These are phyloP conservation scores for Diophrys appendiculata DNA, from an alignment of 73 alveolate species.

Conservation along the genomic window DNA sequence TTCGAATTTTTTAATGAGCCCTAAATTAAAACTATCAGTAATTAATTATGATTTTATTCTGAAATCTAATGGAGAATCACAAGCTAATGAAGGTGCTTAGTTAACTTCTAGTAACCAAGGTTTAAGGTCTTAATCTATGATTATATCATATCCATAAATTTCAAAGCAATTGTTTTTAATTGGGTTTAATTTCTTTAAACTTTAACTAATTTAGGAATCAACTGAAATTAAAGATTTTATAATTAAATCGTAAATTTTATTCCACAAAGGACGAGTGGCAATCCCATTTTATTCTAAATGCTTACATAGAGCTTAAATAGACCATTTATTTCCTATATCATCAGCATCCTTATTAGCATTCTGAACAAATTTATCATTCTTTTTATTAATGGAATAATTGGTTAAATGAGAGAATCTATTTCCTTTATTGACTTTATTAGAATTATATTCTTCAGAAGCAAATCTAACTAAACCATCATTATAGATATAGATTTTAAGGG, in stretches of 20 bases:
- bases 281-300: slow-evolving; percentile 38
- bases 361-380: slow-evolving; percentile 74
- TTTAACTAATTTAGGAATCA: slow-evolving; percentile 9
- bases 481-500: slow-evolving; percentile 82
- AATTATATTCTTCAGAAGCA: slow-evolving; percentile 84
- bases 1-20: slow-evolving; percentile 56
- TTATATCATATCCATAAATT: slow-evolving; percentile 38
- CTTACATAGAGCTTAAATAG: slow-evolving; percentile 28
- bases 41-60: slow-evolving; percentile 70
- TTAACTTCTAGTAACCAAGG: slow-evolving; percentile 93
- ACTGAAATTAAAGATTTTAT: slow-evolving; percentile 18
- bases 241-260: slow-evolving; percentile 41
- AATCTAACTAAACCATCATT: slow-evolving; percentile 92
- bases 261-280: slow-evolving; percentile 31
- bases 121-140: slow-evolving; percentile 27
- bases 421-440: slow-evolving; percentile 44
- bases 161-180: slow-evolving; percentile 41
- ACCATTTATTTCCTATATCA: slow-evolving; percentile 52
- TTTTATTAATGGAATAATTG: slow-evolving; percentile 72
- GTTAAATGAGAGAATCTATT: slow-evolving; percentile 73
- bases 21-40: slow-evolving; percentile 70
- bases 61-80: slow-evolving; percentile 82
- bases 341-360: slow-evolving; percentile 49
- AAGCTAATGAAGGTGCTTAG: slow-evolving; percentile 82
- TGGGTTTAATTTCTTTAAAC: slow-evolving; percentile 7